These are phyloP conservation scores for Breviolum minutum DNA, from an alignment of 73 alveolate genomes.

Conservation along the genomic window DNA sequence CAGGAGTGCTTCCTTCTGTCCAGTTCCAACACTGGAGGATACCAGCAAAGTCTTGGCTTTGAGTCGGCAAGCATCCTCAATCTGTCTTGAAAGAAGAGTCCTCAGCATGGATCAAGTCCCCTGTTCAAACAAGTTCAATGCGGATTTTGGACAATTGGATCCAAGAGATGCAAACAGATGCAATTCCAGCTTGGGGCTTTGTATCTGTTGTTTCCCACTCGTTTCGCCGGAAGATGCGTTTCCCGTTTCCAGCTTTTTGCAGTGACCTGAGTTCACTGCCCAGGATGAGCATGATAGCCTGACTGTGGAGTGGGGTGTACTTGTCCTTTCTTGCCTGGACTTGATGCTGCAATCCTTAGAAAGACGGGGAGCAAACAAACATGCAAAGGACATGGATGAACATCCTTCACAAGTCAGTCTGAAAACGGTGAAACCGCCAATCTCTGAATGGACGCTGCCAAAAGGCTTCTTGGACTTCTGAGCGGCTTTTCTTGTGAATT, in stretches of 20 bases:
- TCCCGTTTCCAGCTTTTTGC: background rate
- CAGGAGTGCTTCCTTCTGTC: background rate
- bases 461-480: background rate
- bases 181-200: no score
- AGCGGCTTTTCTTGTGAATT: background rate
- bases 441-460: background rate
- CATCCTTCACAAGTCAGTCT: no score
- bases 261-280: background rate
- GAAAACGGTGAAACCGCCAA: background rate
- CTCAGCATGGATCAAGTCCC: background rate
- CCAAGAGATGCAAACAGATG: background rate
- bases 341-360: background rate
- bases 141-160: background rate
- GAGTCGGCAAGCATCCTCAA: background rate
- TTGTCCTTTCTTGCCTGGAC: background rate
- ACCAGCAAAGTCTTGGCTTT: background rate
- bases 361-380: no score
- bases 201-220: no score
- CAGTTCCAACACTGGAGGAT: background rate
- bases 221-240: no score
- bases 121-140: background rate
- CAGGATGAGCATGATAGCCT: slow-evolving; percentile 12
- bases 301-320: background rate
- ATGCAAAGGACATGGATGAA: no score
- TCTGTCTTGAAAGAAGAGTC: background rate